A percentile compares a stretch with the other conserved stretches of the same genome.
Evolutionary conservation across 495 filamentous ascomycete genomes (phyloP).

Genomic region (Aspergillus hancockii): DNA sequence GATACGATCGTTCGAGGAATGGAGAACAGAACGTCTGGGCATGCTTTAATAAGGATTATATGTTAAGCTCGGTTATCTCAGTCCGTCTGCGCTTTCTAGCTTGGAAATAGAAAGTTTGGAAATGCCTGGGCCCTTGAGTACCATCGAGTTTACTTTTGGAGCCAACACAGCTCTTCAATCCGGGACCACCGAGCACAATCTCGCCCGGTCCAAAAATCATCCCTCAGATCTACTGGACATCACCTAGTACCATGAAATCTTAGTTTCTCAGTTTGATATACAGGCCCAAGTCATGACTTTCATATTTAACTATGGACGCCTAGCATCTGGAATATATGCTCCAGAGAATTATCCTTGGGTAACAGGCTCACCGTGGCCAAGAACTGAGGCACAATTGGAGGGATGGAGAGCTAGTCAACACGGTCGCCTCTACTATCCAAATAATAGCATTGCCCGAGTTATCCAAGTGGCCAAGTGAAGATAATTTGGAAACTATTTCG

Average conservation of each 20-base stretch:
- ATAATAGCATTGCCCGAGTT: slow-evolving; percentile 23
- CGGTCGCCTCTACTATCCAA: slow-evolving; percentile 23
- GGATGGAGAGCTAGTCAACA: slow-evolving; percentile 24
- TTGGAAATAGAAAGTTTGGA: slow-evolving; percentile 23
- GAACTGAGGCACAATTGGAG: slow-evolving; percentile 17
- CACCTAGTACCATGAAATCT: slow-evolving; percentile 22
- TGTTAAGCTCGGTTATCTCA: slow-evolving; percentile 83
- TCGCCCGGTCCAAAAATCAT: slow-evolving; percentile 10
- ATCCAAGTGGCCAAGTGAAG: too few species aligned
- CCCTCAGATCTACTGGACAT: slow-evolving; percentile 20
- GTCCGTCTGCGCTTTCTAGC: slow-evolving; percentile 48
- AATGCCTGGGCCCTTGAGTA: slow-evolving; percentile 18
- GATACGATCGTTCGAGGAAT: slow-evolving; percentile 18
- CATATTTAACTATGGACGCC: slow-evolving; percentile 25
- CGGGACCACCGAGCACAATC: slow-evolving; percentile 10
- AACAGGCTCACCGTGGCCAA: slow-evolving; percentile 21
- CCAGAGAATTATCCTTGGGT: slow-evolving; percentile 27
- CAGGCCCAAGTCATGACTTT: slow-evolving; percentile 31
- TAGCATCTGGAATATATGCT: slow-evolving; percentile 26
- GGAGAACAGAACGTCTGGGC: slow-evolving; percentile 73
- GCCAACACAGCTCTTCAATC: slow-evolving; percentile 6
- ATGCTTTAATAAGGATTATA: slow-evolving; percentile 86
- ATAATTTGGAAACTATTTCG: too few species aligned
- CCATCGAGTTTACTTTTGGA: slow-evolving; percentile 26
- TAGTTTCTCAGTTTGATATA: slow-evolving; percentile 27